These are phyloP conservation scores for Dichotomopilus funicola DNA, from an alignment of 2,329 filamentous ascomycete genomes.

Conservation along the genomic window DNA sequence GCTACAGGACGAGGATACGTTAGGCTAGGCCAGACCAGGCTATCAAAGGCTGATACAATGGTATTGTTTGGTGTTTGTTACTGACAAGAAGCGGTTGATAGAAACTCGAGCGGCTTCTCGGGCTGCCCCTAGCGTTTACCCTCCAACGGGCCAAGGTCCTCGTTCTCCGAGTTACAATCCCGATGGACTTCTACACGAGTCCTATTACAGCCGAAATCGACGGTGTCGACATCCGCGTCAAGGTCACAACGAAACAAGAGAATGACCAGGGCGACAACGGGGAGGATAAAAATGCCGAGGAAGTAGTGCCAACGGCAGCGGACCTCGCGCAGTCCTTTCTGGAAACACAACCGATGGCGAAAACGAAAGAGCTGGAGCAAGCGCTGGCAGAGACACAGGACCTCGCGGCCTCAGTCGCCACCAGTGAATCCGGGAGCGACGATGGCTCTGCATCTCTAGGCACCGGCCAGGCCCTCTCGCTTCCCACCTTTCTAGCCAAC, in stretches of 20 bases:
- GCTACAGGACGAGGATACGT: no score
- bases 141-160: slow-evolving; percentile 69
- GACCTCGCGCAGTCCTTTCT: slow-evolving; percentile 74
- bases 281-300: slow-evolving; percentile 24
- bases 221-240: slow-evolving; percentile 66
- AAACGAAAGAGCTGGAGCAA: slow-evolving; percentile 62
- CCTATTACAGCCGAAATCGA: slow-evolving; percentile 77
- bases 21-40: no score
- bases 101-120: slow-evolving; percentile 72
- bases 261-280: slow-evolving; percentile 24
- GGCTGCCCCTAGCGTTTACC: slow-evolving; percentile 65
- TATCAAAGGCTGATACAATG: no score
- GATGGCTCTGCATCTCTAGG: slow-evolving; percentile 52
- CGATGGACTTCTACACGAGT: slow-evolving; percentile 80
- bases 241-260: slow-evolving; percentile 41
- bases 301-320: slow-evolving; percentile 58
- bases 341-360: slow-evolving; percentile 59
- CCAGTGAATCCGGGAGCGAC: slow-evolving; percentile 54
- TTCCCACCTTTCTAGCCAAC: slow-evolving; percentile 63
- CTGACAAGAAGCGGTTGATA: slow-evolving; percentile 32
- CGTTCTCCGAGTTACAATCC: slow-evolving; percentile 72
- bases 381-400: slow-evolving; percentile 59
- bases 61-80: background rate
- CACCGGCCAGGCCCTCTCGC: slow-evolving; percentile 62
- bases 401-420: slow-evolving; percentile 52